These are phyloP conservation scores for Wickerhamiella infanticola DNA, from an alignment of 1,139 yeast species.

Conservation along the genomic window DNA sequence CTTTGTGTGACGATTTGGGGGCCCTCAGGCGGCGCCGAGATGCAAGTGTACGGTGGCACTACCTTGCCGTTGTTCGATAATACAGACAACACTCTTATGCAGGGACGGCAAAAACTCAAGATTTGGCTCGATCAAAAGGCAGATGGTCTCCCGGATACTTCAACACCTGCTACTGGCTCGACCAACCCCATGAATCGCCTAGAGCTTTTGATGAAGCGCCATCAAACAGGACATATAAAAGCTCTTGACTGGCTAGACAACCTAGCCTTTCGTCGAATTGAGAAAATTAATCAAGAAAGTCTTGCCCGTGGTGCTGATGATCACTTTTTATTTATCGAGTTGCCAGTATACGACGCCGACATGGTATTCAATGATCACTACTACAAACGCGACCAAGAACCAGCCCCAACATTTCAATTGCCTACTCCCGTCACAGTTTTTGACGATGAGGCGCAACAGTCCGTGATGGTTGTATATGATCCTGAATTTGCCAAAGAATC, in stretches of 20 bases:
- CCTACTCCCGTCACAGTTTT: conserved; percentile 13
- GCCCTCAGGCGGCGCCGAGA: conserved; percentile 34
- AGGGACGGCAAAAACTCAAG: conserved; percentile 41
- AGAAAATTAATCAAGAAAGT: conserved; percentile 26
- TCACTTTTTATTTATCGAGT: conserved; percentile 36
- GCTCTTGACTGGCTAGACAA: conserved; percentile 65
- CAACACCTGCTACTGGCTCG: conserved; percentile 20
- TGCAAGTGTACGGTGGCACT: conserved; percentile 43
- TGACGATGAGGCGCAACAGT: conserved; percentile 18
- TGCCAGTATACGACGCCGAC: conserved; percentile 67
- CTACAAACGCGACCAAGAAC: conserved; percentile 21
- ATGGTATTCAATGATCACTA: conserved; percentile 38
- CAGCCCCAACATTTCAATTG: conserved; percentile 16
- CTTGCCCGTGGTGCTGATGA: conserved; percentile 5
- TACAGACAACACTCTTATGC: conserved; percentile 33
- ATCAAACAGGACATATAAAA: conserved; percentile 52
- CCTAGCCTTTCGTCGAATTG: conserved; percentile 44
- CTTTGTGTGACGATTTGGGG: conserved; percentile 55
- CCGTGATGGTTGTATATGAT: conserved; percentile 39
- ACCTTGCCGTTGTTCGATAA: conserved; percentile 43
- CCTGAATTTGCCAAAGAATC: conserved; percentile 53
- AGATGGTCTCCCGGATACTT: conserved; percentile 20
- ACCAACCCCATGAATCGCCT: conserved; percentile 26
- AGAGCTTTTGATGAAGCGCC: conserved; percentile 43
- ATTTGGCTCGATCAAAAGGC: conserved; percentile 26